Evolutionary conservation across 257 asterid genomes (phyloP).

Genomic region (Ilex asprella): DNA sequence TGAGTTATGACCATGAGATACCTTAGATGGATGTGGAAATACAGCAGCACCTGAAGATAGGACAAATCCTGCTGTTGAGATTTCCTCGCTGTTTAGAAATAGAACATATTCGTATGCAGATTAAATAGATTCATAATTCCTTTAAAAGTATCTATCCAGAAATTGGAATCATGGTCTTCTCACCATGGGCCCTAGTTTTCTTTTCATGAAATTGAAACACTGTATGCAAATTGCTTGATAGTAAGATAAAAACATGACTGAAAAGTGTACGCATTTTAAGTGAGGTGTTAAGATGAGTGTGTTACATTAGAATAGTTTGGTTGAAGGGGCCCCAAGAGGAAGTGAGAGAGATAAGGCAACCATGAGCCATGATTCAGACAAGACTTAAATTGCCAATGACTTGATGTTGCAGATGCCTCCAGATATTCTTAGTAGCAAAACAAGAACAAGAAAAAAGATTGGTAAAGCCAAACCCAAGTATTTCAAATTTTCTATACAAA

Average conservation of each 20-base stretch:
- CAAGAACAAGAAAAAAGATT: neutral
- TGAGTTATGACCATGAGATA: constrained; percentile 19
- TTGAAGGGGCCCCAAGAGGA: too few species aligned
- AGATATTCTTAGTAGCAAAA: neutral
- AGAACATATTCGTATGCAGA: constrained; percentile 14
- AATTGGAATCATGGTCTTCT: too few species aligned
- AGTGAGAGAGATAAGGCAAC: too few species aligned
- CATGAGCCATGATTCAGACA: neutral
- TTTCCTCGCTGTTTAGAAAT: constrained; percentile 46
- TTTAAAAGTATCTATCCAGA: neutral
- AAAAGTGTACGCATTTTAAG: too few species aligned
- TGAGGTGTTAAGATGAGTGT: too few species aligned
- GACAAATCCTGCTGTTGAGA: constrained; percentile 25
- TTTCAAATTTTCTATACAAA: neutral
- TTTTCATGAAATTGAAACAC: too few species aligned
- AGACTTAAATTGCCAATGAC: constrained; percentile 1
- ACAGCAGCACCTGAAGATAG: constrained; percentile 73
- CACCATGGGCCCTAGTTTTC: too few species aligned
- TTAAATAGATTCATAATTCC: constrained; percentile 1
- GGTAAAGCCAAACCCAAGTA: neutral
- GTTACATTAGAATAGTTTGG: too few species aligned
- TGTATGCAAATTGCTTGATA: too few species aligned
- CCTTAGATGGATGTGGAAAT: constrained; percentile 85
- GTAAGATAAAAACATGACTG: too few species aligned
- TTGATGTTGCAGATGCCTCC: neutral